Conservation (phyloP, 768 basidiomycete genomes). For the Tephrocybe sp. region DNA sequence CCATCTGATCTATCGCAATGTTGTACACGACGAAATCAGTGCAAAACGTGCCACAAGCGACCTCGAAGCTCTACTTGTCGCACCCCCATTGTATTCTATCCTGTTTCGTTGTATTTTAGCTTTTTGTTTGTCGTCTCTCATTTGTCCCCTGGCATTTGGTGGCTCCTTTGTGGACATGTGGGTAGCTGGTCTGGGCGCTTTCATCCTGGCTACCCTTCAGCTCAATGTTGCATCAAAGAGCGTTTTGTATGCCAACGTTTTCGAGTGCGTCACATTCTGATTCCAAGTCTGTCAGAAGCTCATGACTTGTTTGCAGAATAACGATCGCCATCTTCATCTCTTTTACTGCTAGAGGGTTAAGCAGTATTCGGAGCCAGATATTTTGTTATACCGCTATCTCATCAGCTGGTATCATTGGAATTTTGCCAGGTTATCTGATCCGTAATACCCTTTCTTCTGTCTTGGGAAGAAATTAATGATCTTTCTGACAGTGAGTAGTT, state of each 20-base stretch:
- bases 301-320: conserved; percentile 50
- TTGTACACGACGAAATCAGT: conserved; percentile 91
- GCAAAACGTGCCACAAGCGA: conserved; percentile 72
- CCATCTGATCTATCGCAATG: conserved; percentile 80
- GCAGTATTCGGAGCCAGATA: conserved; percentile 70
- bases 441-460: conserved; percentile 40
- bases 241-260: conserved; percentile 85
- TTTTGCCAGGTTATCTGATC: conserved; percentile 88
- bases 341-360: conserved; percentile 77
- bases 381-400: conserved; percentile 95
- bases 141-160: conserved; percentile 84
- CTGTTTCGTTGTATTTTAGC: conserved; percentile 66
- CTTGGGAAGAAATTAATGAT: conserved; percentile 3
- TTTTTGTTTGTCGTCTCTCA: conserved; percentile 70
- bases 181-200: conserved; percentile 71
- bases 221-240: conserved; percentile 74
- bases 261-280: conserved; percentile 62
- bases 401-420: conserved; percentile 82
- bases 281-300: conserved; percentile 3
- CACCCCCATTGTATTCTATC: conserved; percentile 63
- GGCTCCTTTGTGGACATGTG: conserved; percentile 86
- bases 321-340: conserved; percentile 82
- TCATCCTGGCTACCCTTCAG: conserved; percentile 69
- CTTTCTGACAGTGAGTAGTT: conserved; percentile 60
- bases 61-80: conserved; percentile 61